Percentiles rank a stretch among this genome's conserved stretches.
These are phyloP conservation scores for Oenanthe sinensis DNA, from an alignment of 129 eudicot species.

Conservation along the genomic window DNA sequence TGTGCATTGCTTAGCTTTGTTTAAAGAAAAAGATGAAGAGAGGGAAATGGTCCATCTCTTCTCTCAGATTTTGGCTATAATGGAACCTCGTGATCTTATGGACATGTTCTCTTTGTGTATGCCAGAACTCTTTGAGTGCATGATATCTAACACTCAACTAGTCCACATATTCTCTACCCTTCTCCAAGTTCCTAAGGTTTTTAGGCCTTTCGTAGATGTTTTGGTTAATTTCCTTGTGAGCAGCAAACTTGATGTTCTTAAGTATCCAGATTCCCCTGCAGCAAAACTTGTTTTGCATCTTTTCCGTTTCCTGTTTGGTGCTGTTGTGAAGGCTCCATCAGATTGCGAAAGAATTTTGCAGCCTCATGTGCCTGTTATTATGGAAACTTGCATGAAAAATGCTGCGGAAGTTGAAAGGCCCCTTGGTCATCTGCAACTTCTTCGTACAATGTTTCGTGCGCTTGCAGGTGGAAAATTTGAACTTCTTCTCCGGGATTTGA, in stretches of 20 bases:
- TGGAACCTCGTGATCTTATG: slow-evolving; percentile 99
- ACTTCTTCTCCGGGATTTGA: slow-evolving; percentile 68
- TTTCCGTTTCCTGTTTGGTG: slow-evolving; percentile 69
- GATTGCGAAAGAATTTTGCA: slow-evolving; percentile 94
- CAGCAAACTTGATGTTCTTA: slow-evolving; percentile 96
- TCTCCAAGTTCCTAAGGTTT: slow-evolving; percentile 77
- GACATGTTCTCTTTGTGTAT: slow-evolving; percentile 95
- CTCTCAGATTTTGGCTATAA: slow-evolving; percentile 82
- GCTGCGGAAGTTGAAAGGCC: slow-evolving; percentile 91
- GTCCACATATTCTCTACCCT: slow-evolving; percentile 90
- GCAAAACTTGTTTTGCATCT: slow-evolving; percentile 94
- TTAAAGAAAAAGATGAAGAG: slow-evolving; percentile 94
- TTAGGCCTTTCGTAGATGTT: slow-evolving; percentile 90
- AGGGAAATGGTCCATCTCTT: slow-evolving; percentile 85
- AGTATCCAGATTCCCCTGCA: slow-evolving; percentile 91
- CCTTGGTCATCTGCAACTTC: slow-evolving; percentile 87
- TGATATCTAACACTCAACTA: slow-evolving; percentile 88
- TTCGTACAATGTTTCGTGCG: slow-evolving; percentile 87
- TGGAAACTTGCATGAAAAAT: slow-evolving; percentile 92
- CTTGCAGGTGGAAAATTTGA: slow-evolving; percentile 97
- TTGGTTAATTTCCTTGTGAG: slow-evolving; percentile 89
- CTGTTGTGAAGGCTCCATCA: slow-evolving; percentile 88
- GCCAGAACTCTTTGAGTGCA: slow-evolving; percentile 98
- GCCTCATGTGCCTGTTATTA: slow-evolving; percentile 90
- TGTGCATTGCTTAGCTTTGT: slow-evolving; percentile 86